A percentile compares a stretch with the other conserved stretches of the same genome.
phyloP scores from a whole-genome alignment of 2,329 filamentous ascomycete genomes.

The Juglanconis sp. region DNA sequence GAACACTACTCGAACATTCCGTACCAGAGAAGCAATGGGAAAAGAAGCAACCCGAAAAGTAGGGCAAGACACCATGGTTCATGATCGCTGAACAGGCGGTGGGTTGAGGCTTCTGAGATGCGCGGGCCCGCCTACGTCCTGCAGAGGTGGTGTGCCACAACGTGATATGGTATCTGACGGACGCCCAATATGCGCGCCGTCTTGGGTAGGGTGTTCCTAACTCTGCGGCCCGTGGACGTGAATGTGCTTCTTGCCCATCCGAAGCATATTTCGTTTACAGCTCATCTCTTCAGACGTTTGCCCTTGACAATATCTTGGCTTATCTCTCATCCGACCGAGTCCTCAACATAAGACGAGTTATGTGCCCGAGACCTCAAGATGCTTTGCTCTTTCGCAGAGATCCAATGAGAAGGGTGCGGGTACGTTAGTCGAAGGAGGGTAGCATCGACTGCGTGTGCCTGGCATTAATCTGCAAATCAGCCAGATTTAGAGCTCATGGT shows the following conservation, averaged over 20 bases:
- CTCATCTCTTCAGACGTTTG: not conserved
- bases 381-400: not conserved
- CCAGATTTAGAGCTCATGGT: not conserved
- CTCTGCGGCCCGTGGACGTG: not conserved
- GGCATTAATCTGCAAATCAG: not conserved
- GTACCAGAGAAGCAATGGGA: no score
- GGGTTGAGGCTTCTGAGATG: not conserved
- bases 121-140: not conserved
- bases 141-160: not conserved
- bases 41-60: no score
- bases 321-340: not conserved
- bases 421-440: constrained; percentile 9
- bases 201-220: not conserved
- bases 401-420: constrained; percentile 5
- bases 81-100: no score
- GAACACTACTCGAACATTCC: no score
- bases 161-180: not conserved
- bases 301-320: not conserved
- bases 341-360: no score
- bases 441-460: constrained; percentile 9
- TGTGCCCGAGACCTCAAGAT: no score
- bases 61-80: no score
- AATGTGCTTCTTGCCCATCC: not conserved
- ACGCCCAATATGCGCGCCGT: not conserved
- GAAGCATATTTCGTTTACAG: constrained; percentile 1